Evolutionary conservation across 768 basidiomycete genomes (phyloP).

Genomic region (Nidularia pulvinata): DNA sequence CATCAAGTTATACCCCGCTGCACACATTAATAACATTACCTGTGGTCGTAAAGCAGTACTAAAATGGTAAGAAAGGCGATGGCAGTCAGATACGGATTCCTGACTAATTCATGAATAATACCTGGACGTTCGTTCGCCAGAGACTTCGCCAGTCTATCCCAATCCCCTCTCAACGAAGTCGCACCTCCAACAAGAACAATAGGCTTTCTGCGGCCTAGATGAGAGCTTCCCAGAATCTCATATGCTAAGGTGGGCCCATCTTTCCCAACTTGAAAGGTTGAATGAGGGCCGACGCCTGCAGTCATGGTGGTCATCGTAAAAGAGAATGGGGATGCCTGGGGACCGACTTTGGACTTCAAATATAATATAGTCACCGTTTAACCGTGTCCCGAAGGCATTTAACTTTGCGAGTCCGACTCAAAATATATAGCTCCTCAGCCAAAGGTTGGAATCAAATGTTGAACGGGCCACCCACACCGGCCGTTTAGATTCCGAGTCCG

Average conservation of each 20-base stretch:
- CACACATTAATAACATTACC: background rate
- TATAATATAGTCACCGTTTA: no score
- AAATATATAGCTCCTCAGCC: no score
- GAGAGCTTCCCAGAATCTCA: constrained; percentile 33
- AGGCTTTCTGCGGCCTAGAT: constrained; percentile 25
- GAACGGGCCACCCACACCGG: no score
- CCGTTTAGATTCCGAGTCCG: no score
- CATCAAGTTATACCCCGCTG: background rate
- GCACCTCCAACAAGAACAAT: constrained; percentile 42
- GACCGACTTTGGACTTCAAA: no score
- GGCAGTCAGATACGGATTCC: background rate
- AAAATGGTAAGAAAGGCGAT: background rate
- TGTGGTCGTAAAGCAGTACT: constrained; percentile 47
- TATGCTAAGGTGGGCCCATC: constrained; percentile 43
- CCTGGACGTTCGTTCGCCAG: constrained; percentile 37
- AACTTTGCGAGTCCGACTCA: no score
- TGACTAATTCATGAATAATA: constrained; percentile 8
- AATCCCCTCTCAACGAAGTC: constrained; percentile 35
- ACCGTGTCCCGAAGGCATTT: no score
- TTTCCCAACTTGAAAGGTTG: constrained; percentile 19
- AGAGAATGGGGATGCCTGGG: no score
- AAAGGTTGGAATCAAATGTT: no score
- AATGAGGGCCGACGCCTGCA: background rate
- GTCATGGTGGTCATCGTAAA: background rate
- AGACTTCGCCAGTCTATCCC: constrained; percentile 27